Conservation (phyloP, 2,329 filamentous ascomycete genomes). For the Cladorrhinum sp. region DNA sequence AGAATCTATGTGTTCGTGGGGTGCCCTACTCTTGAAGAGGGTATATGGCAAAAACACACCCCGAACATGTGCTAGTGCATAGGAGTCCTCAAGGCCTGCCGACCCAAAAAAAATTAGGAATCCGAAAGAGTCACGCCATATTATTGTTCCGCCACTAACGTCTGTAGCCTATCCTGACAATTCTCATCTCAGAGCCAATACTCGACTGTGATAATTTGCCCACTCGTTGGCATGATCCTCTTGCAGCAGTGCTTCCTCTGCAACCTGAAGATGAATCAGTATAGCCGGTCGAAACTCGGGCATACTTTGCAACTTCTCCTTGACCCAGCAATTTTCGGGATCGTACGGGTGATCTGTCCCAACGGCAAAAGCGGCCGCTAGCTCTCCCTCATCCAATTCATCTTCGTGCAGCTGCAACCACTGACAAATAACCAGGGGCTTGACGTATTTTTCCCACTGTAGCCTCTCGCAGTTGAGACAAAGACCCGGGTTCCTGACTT, state of each 20-base stretch:
- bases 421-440: conserved; percentile 1
- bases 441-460: conserved; percentile 11
- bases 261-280: conserved; percentile 9
- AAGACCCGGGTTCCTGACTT: conserved; percentile 9
- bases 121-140: no score
- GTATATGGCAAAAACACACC: no score
- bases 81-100: no score
- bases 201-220: neutral
- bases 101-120: no score
- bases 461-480: conserved; percentile 16
- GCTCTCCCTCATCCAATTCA: conserved; percentile 4
- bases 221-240: neutral
- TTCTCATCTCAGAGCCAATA: neutral
- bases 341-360: neutral
- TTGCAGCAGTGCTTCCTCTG: neutral
- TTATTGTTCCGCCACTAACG: no score
- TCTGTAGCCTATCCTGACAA: no score
- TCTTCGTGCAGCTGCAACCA: conserved; percentile 13
- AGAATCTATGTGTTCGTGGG: no score
- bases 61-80: no score
- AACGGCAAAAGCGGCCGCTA: neutral
- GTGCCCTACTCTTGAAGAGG: no score
- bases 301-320: conserved; percentile 11
- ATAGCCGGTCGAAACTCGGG: conserved; percentile 14
- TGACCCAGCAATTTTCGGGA: conserved; percentile 8